Conservation (phyloP, 2,329 filamentous ascomycete species). For the Hypoxylon sp. region DNA sequence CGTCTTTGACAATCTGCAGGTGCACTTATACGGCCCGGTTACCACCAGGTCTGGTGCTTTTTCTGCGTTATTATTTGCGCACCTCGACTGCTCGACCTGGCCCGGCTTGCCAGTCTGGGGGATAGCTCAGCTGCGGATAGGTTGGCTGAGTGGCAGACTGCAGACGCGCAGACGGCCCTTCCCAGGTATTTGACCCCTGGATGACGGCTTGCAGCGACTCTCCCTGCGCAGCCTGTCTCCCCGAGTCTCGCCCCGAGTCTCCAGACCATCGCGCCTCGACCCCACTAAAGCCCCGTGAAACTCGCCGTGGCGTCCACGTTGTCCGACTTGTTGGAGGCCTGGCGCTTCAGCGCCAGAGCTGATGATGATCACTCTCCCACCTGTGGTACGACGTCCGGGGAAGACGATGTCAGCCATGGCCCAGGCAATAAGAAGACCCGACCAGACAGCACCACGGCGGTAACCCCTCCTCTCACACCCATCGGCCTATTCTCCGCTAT, state of each 20-base stretch:
- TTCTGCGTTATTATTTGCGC: slow-evolving; percentile 32
- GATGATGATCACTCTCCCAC: slow-evolving; percentile 32
- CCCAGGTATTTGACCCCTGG: slow-evolving; percentile 8
- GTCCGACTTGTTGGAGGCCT: slow-evolving; percentile 37
- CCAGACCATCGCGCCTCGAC: slow-evolving; percentile 33
- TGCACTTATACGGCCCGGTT: slow-evolving; percentile 34
- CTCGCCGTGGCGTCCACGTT: slow-evolving; percentile 43
- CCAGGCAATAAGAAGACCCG: slow-evolving; percentile 24
- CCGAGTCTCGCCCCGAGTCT: slow-evolving; percentile 21
- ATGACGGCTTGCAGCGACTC: slow-evolving; percentile 20
- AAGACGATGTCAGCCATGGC: slow-evolving; percentile 9
- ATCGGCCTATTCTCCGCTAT: slow-evolving; percentile 38
- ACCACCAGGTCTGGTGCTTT: slow-evolving; percentile 20
- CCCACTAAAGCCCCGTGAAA: slow-evolving; percentile 47
- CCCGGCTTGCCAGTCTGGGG: too few relatives aligned
- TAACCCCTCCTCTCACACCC: slow-evolving; percentile 29
- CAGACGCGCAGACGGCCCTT: not conserved
- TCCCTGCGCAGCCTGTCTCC: slow-evolving; percentile 6
- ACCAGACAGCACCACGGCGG: slow-evolving; percentile 26
- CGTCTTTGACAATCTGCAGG: slow-evolving; percentile 26
- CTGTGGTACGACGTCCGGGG: slow-evolving; percentile 19
- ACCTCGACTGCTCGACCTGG: slow-evolving; percentile 14
- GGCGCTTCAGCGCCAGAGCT: slow-evolving; percentile 45
- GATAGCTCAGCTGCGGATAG: too few relatives aligned
- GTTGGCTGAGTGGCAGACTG: slow-evolving; percentile 11